Conservation (phyloP, 352 stramenopile species). For the Vaucheria bursata region DNA sequence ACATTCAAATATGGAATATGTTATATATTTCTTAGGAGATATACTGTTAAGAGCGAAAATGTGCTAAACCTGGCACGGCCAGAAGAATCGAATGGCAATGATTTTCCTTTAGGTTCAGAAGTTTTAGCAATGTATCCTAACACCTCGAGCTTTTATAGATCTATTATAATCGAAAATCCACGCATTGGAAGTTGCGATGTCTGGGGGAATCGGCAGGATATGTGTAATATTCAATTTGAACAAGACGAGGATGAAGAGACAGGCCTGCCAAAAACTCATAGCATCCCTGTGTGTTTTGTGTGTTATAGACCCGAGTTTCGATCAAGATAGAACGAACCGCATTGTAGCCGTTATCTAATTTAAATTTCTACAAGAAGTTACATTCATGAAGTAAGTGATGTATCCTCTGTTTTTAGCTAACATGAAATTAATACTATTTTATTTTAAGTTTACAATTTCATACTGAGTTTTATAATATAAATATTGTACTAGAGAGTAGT, state of each 20-base stretch:
- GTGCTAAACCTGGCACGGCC: conserved; percentile 20
- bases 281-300: neutral
- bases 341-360: no score
- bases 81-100: conserved; percentile 23
- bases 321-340: no score
- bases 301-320: neutral
- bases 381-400: no score
- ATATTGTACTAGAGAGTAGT: no score
- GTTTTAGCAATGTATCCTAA: conserved; percentile 41
- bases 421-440: no score
- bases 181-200: neutral
- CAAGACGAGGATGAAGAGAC: neutral
- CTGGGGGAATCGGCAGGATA: neutral
- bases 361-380: no score
- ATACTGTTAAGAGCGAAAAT: conserved; percentile 31
- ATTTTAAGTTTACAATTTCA: no score
- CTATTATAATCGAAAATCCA: conserved; percentile 17
- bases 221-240: neutral
- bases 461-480: no score
- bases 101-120: conserved; percentile 23
- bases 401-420: no score
- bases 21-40: conserved; percentile 11
- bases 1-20: no score
- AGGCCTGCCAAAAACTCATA: neutral
- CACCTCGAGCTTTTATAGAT: conserved; percentile 36